Evolutionary conservation across 768 basidiomycete genomes (phyloP), one percentile per base, ranked within the genome.

Genomic region (Flagelloscypha sp.): DNA sequence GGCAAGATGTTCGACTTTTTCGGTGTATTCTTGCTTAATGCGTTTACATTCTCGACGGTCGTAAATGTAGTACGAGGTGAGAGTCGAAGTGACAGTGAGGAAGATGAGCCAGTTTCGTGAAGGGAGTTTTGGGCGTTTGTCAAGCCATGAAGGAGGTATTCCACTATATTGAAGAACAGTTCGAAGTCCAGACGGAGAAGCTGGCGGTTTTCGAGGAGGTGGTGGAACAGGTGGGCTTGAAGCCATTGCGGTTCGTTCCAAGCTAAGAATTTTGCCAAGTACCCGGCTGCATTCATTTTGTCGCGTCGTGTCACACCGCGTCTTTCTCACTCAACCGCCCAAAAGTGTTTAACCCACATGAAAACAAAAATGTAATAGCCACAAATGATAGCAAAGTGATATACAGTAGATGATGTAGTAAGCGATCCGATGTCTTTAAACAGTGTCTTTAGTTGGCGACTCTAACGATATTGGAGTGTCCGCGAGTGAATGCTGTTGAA

Each of bases 31-130:
- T 49, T 80, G 66, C 33, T 80, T 79, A 41, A 98, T 83, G 30
- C 63, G 53, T 46, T 74, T 79, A 59, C 88, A 92, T 61, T 90
- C 68, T 41, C 66, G 61, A 20, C 93, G 75, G 70, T 99, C 95
- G 57, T 95, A 92, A 35, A 76, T 63, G 62, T 89, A 95, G 36
- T 74, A 68, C 16, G 82, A 84, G 3, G 79, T 50, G 21, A 84
- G 47, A 5, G 81, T 70, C 10, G 79, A 77, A 4, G 87, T 80
- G 47, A 89, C 58, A 19, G 78, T 68, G 38, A 90, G 70, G 63
- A 98, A 97, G 50, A 94, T 90, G 45, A 88, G 75, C 90, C 89
- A 93, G 49, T 95, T 95, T 42, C 88, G 73, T 1, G 86, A 89
- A 3, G 93, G 94, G 11, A 93, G 69, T 44, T 75, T 78, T 2